Evolutionary conservation across 179 eudicot species (phyloP), one percentile per base, ranked within the genome.

Genomic region (Spinacia oleracea): DNA sequence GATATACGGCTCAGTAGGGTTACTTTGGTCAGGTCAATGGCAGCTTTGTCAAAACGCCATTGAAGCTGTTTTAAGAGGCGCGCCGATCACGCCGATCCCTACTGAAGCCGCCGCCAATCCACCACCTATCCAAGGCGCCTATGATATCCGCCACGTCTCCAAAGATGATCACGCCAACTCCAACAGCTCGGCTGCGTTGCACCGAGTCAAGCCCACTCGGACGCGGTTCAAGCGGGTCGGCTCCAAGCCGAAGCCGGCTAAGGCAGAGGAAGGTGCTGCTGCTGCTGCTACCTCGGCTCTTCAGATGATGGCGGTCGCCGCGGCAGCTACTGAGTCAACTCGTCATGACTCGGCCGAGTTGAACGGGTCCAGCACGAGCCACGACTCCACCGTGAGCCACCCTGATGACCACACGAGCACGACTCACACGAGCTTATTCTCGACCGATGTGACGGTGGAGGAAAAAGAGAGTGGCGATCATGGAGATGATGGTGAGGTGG

Each of bases 301-400:
- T 18, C 75, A 72, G 23, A 20, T 72, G 75, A 51, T 72, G 62
- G 40, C 69, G 0, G 75, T 45, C 14, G 63, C 46, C 8, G 70
- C 70, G 0, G 72, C 43, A 29, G 79, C 43, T 11, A 35, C 79
- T 18, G 83, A 75, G 81, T 74, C 55, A 73, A 65, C 69, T 46
- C 81, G 56, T 1, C 60, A 11, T 23, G 77, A 79, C 66, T 72
- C 72, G 60, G 80, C 72, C 5, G 89, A 78, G 80, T 21, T 74
- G 59, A 83, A 85, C 35, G 55, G 89, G 83, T 86, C 91, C 2
- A 83, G 73, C 53, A 74, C 90, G 83, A 91, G 97, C 65, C 94
- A 89, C 27, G 97, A 88, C 76, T 93, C 98, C 76, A 80, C 93
- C 9, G 72, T 86, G 87, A 93, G 97, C 76, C 94, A 94, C 72